Conservation (phyloP, 441 rosid genomes). For the Viola pubescens region DNA sequence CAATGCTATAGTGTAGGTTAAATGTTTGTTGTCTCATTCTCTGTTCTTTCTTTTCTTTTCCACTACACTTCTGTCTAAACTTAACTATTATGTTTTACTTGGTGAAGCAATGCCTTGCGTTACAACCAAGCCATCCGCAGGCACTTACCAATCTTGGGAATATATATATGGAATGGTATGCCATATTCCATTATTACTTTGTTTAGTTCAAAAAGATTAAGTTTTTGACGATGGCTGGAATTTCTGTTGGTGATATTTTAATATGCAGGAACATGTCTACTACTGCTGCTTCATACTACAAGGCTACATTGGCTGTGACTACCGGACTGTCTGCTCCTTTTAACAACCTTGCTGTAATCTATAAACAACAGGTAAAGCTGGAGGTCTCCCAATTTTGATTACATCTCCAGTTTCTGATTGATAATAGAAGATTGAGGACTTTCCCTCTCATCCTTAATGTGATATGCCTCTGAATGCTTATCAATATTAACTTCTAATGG, state of each 20-base stretch:
- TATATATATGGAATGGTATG: constrained; percentile 95
- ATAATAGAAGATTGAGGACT: neutral
- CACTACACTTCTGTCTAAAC: constrained; percentile 4
- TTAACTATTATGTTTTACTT: constrained; percentile 14
- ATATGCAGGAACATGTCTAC: constrained; percentile 67
- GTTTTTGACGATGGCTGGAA: neutral
- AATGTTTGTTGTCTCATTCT: neutral
- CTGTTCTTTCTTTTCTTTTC: neutral
- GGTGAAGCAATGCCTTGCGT: constrained; percentile 84
- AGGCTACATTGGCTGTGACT: constrained; percentile 86
- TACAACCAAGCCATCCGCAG: constrained; percentile 95
- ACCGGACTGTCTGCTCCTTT: constrained; percentile 97
- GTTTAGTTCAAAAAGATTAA: neutral
- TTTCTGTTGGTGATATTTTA: constrained; percentile 14
- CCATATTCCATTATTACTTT: constrained; percentile 9
- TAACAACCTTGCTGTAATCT: constrained; percentile 91
- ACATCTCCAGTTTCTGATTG: neutral
- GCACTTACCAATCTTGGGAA: constrained; percentile 97
- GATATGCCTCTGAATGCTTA: neutral
- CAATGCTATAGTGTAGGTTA: constrained; percentile 79
- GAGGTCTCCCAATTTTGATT: neutral
- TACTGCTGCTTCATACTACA: constrained; percentile 81
- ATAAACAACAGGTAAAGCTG: constrained; percentile 80
- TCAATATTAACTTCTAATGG: neutral
- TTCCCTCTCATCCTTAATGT: neutral